Base-by-base conservation (phyloP, 345 rosid species). In the Citrus reticulata region DNA sequence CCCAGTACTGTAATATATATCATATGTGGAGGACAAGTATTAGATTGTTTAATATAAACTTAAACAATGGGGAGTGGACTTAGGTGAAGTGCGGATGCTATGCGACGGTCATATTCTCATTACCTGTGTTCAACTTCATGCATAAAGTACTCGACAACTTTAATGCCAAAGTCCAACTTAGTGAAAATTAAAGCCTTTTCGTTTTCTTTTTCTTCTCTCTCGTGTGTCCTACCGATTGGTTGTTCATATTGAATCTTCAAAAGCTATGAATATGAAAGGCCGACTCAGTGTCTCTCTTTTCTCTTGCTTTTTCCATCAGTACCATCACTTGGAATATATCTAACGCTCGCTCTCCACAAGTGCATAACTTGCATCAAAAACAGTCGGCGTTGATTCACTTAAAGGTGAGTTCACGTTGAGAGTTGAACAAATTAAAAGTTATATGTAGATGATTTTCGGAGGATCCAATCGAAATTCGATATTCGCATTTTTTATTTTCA, bases 51-150 rank as follows among this genome's bases (percentile, higher is more conserved):
- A 42, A 10, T 42, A 46, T 11, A 3, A 46, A 10, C 51, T 46
- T 46, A 10, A 46, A 13, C 51, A 46, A 13, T 11, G 51, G 1
- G 17, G 51, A 46, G 51, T 46, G 17, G 51, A 46, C 17, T 46
- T 46, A 13, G 51, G 51, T 11, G 14, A 11, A 46, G 17, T 46
- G 51, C 51, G 17, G 51, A 46, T 13, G 17, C 51, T 46, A 46
- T 46, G 51, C 14, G 17, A 46, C 17, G 17, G 51, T 46, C 51
- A 19, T 70, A 59, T 40, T 67, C 57, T 76, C 81, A 81, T 76
- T 61, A 54, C 73, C 30, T 42, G n/a, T 77, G 80, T 32, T 74
- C 78, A 65, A 25, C 80, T 80, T 85, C 80, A 65, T 78, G 74
- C 25, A 9, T 67, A 79, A 72, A 13, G 63, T 35, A 46, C 14